These are phyloP conservation scores for Fusarium poae DNA, from an alignment of 2,329 filamentous ascomycete species.

Conservation along the genomic window DNA sequence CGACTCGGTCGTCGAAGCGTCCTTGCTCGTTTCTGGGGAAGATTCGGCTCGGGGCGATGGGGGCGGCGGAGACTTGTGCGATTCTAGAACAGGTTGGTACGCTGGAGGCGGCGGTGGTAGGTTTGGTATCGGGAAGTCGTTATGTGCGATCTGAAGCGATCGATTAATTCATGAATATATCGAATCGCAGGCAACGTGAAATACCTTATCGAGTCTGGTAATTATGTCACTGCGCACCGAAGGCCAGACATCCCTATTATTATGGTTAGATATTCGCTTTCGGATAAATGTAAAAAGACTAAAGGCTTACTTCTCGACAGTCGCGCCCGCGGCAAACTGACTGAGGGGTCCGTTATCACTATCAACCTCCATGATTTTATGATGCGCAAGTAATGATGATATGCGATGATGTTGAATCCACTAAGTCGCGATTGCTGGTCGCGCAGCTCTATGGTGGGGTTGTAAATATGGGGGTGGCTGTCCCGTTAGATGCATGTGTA, in stretches of 20 bases:
- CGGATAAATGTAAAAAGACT: conserved; percentile 14
- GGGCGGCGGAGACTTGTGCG: conserved; percentile 59
- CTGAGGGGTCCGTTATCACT: conserved; percentile 63
- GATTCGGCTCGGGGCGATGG: conserved; percentile 59
- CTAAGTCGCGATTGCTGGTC: conserved; percentile 22
- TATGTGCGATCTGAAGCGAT: conserved; percentile 73
- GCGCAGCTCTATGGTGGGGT: conserved; percentile 46
- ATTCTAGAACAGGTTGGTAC: conserved; percentile 57
- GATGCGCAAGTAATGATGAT: conserved; percentile 31
- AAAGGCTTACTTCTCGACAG: conserved; percentile 67
- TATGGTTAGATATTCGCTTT: conserved; percentile 43
- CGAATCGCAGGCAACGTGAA: conserved; percentile 4
- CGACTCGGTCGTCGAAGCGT: conserved; percentile 68
- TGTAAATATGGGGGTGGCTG: conserved; percentile 47
- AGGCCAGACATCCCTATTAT: conserved; percentile 78
- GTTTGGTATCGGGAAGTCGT: conserved; percentile 80
- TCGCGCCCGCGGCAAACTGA: conserved; percentile 63
- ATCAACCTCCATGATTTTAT: conserved; percentile 67
- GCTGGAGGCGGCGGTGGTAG: conserved; percentile 61
- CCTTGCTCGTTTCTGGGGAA: conserved; percentile 75
- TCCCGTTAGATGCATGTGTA: conserved; percentile 48
- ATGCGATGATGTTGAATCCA: conserved; percentile 28
- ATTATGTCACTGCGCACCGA: conserved; percentile 74
- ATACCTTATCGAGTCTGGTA: conserved; percentile 74
- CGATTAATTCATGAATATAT: conserved; percentile 3